phyloP scores from a whole-genome alignment of 768 basidiomycete species.

The Mrakia gelida region DNA sequence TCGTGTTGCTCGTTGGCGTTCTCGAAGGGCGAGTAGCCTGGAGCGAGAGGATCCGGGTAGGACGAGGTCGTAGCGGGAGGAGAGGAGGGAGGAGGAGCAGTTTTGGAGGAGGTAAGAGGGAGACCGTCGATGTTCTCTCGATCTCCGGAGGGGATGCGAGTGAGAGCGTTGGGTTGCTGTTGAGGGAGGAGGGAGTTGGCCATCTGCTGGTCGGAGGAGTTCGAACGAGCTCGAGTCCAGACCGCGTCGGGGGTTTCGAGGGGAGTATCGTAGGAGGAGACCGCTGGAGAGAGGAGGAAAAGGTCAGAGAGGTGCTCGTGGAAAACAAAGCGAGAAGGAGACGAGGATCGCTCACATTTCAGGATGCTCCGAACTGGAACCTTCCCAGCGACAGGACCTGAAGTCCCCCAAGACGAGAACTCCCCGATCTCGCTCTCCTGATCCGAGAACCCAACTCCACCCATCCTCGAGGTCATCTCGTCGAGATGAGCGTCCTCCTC shows the following conservation, averaged over 20 bases:
- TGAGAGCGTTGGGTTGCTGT: constrained; percentile 64
- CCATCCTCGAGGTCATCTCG: constrained; percentile 34
- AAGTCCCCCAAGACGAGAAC: neutral
- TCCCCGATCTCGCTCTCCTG: neutral
- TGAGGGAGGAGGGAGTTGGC: constrained; percentile 52
- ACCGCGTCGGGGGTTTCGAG: constrained; percentile 50
- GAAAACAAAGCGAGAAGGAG: neutral
- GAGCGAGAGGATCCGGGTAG: constrained; percentile 47
- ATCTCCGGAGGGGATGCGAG: constrained; percentile 75
- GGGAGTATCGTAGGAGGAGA: constrained; percentile 42
- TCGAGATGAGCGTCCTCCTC: constrained; percentile 54
- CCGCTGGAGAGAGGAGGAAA: constrained; percentile 17
- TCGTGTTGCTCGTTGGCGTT: constrained; percentile 21
- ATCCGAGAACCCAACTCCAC: constrained; percentile 5
- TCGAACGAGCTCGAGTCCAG: constrained; percentile 58
- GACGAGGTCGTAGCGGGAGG: constrained; percentile 34
- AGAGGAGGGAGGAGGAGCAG: constrained; percentile 28
- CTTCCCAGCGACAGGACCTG: constrained; percentile 40
- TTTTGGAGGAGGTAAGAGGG: constrained; percentile 32
- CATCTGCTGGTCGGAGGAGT: constrained; percentile 60
- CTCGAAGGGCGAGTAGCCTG: constrained; percentile 58
- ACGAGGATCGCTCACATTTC: constrained; percentile 66
- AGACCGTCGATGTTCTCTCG: constrained; percentile 78
- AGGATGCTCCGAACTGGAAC: constrained; percentile 76
- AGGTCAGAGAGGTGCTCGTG: neutral